Evolutionary conservation across 1,284 basidiomycete species (phyloP).

Genomic region (Puccinia horiana): DNA sequence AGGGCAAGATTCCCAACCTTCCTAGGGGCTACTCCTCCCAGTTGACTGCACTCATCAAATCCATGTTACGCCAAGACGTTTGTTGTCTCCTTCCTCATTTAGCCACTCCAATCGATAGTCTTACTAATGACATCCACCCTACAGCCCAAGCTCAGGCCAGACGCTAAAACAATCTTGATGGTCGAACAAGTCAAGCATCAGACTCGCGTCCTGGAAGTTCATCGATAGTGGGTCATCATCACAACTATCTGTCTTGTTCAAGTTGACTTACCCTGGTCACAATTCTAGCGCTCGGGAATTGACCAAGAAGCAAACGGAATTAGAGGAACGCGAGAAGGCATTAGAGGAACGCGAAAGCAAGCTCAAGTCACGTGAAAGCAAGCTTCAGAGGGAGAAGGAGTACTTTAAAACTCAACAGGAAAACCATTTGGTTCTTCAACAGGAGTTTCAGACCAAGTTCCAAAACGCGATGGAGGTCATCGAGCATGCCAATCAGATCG

Average conservation of each 20-base stretch:
- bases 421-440: slow-evolving; percentile 30
- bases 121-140: neutral
- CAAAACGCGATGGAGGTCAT: slow-evolving; percentile 43
- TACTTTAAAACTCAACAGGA: slow-evolving; percentile 51
- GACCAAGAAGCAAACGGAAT: slow-evolving; percentile 66
- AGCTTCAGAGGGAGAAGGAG: slow-evolving; percentile 62
- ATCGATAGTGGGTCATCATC: slow-evolving; percentile 41
- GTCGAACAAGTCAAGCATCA: slow-evolving; percentile 56
- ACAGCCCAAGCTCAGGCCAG: slow-evolving; percentile 56
- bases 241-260: neutral
- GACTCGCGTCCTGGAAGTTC: slow-evolving; percentile 48
- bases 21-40: slow-evolving; percentile 77
- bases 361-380: slow-evolving; percentile 65
- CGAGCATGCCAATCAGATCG: slow-evolving; percentile 35
- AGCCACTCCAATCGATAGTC: neutral
- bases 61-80: slow-evolving; percentile 83
- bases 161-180: slow-evolving; percentile 54
- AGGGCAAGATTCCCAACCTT: slow-evolving; percentile 80
- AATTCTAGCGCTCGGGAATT: slow-evolving; percentile 26
- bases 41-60: slow-evolving; percentile 72
- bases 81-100: slow-evolving; percentile 54
- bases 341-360: slow-evolving; percentile 64
- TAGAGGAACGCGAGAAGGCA: slow-evolving; percentile 58
- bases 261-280: neutral
- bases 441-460: slow-evolving; percentile 45